Conservation (phyloP, 2,329 filamentous ascomycete genomes). For the Colletotrichum phormii region DNA sequence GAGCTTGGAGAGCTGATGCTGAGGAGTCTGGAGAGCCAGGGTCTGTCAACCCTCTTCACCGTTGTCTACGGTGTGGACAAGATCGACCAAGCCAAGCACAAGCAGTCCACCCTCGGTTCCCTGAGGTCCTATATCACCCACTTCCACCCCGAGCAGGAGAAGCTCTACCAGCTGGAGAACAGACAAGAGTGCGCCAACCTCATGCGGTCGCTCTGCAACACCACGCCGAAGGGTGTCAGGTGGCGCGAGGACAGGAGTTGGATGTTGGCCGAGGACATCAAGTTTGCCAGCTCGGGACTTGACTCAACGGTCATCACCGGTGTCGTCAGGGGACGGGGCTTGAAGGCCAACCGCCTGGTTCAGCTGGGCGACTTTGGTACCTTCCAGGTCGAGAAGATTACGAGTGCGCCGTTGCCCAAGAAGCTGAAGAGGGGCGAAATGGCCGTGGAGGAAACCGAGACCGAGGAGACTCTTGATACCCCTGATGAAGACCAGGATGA, state of each 20-base stretch:
- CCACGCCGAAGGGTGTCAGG: slow-evolving; percentile 90
- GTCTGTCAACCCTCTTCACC: slow-evolving; percentile 91
- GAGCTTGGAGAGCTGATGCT: slow-evolving; percentile 86
- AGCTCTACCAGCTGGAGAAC: slow-evolving; percentile 88
- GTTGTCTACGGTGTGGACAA: slow-evolving; percentile 83
- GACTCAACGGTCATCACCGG: slow-evolving; percentile 83
- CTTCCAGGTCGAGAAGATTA: slow-evolving; percentile 92
- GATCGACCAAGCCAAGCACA: slow-evolving; percentile 83
- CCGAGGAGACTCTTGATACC: slow-evolving; percentile 71
- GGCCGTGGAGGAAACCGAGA: slow-evolving; percentile 70
- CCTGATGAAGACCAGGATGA: slow-evolving; percentile 87
- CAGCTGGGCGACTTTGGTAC: slow-evolving; percentile 95
- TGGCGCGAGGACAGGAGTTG: slow-evolving; percentile 97
- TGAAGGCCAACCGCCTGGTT: slow-evolving; percentile 91
- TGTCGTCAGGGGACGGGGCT: slow-evolving; percentile 83
- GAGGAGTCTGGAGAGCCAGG: slow-evolving; percentile 90
- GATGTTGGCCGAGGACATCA: slow-evolving; percentile 88
- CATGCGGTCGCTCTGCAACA: slow-evolving; percentile 90
- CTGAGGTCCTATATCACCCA: slow-evolving; percentile 93
- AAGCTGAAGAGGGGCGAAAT: slow-evolving; percentile 74
- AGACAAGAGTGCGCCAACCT: slow-evolving; percentile 92
- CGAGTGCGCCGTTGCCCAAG: slow-evolving; percentile 75
- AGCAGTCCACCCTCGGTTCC: slow-evolving; percentile 80
- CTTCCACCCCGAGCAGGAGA: slow-evolving; percentile 93
- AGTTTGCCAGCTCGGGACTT: slow-evolving; percentile 72